Conservation (phyloP, 441 rosid genomes). For the Melastoma candidum region DNA sequence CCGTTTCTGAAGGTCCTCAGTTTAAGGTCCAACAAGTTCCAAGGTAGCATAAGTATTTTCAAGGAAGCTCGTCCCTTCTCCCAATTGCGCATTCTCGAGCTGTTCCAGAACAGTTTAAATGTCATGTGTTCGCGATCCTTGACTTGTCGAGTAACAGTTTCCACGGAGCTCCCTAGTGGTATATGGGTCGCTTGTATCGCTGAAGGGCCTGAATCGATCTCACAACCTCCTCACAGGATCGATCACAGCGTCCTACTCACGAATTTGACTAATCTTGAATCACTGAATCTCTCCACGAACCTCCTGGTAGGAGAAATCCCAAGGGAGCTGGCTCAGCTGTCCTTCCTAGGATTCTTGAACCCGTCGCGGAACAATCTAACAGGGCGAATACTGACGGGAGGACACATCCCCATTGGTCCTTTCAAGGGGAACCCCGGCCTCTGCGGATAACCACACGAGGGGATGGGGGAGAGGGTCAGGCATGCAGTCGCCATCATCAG, state of each 20-base stretch:
- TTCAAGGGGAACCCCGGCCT: too few species aligned
- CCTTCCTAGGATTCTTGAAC: too few species aligned
- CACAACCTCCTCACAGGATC: constrained; percentile 15
- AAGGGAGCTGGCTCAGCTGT: constrained; percentile 3
- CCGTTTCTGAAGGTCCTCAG: not conserved
- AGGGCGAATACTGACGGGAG: too few species aligned
- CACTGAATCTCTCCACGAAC: constrained; percentile 22
- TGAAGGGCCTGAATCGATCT: constrained; percentile 2
- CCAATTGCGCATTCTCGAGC: not conserved
- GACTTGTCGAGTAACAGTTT: constrained; percentile 1
- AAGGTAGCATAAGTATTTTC: not conserved
- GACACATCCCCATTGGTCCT: too few species aligned
- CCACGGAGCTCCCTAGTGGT: not conserved
- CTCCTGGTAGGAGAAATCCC: constrained; percentile 17
- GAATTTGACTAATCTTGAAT: constrained; percentile 6
- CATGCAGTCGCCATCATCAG: too few species aligned
- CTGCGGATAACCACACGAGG: too few species aligned
- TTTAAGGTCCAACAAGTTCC: not conserved
- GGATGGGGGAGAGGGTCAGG: too few species aligned
- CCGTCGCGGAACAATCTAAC: too few species aligned
- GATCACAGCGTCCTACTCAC: constrained; percentile 12
- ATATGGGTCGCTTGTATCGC: constrained; percentile 2
- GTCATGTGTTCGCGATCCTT: constrained; percentile 1
- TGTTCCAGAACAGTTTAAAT: not conserved
- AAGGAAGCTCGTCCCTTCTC: not conserved